Evolutionary conservation across 2,329 filamentous ascomycete species (phyloP).

Genomic region (Decorospora gaudefroyi): DNA sequence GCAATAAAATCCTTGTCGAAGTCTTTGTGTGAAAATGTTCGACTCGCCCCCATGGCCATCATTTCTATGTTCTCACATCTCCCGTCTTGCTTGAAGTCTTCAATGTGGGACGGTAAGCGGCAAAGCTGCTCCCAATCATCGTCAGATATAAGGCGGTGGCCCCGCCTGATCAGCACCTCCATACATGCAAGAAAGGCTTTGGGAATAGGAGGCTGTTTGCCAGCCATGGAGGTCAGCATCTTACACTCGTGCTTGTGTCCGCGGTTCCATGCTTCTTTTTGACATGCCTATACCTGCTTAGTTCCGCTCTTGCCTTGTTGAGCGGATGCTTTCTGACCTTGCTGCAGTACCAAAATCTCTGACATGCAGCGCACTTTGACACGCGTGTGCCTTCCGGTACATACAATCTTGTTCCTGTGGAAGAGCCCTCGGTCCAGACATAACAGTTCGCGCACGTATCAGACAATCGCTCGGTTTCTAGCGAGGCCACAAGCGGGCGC

Average conservation of each 20-base stretch:
- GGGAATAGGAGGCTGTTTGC: constrained; percentile 59
- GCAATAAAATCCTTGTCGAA: constrained; percentile 51
- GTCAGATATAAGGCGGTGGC: constrained; percentile 45
- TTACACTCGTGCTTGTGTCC: constrained; percentile 65
- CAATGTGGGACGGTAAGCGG: constrained; percentile 55
- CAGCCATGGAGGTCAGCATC: constrained; percentile 52
- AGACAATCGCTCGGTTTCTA: constrained; percentile 57
- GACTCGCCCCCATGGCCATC: constrained; percentile 59
- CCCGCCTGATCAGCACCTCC: constrained; percentile 56
- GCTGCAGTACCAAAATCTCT: constrained; percentile 63
- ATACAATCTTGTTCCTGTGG: constrained; percentile 40
- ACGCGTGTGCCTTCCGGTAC: constrained; percentile 46
- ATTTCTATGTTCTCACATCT: constrained; percentile 56
- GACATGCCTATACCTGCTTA: constrained; percentile 55
- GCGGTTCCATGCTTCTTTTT: constrained; percentile 62
- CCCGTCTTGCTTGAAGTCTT: constrained; percentile 51
- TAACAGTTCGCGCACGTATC: constrained; percentile 65
- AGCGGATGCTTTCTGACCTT: constrained; percentile 51
- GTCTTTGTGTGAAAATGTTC: constrained; percentile 50
- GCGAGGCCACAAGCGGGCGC: constrained; percentile 59
- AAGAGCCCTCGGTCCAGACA: constrained; percentile 46
- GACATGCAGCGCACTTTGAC: constrained; percentile 63
- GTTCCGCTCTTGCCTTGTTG: not conserved
- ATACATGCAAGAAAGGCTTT: constrained; percentile 61
- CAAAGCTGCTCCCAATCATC: constrained; percentile 52